These are phyloP conservation scores for Entoloma clypeatum DNA, from an alignment of 1,284 basidiomycete species.

Conservation along the genomic window DNA sequence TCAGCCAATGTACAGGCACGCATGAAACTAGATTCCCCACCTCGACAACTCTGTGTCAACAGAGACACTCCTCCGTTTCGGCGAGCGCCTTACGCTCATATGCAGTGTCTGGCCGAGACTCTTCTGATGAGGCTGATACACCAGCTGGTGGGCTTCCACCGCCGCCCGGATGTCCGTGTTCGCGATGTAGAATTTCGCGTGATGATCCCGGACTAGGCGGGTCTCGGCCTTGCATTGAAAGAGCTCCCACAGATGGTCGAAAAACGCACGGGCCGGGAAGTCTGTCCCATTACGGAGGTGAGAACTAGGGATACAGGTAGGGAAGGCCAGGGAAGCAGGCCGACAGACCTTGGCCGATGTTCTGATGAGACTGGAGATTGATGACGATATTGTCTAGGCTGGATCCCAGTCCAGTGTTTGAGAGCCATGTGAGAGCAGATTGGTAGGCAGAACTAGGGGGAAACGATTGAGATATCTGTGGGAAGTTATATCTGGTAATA, in stretches of 20 bases:
- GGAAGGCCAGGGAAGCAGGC: conserved; percentile 3
- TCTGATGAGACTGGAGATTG: conserved; percentile 48
- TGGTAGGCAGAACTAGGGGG: conserved; percentile 37
- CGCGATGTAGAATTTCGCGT: conserved; percentile 26
- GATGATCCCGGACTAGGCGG: conserved; percentile 20
- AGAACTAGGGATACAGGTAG: conserved; percentile 2
- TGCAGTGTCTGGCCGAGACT: conserved; percentile 35
- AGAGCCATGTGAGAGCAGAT: conserved; percentile 40
- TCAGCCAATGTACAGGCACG: conserved; percentile 1
- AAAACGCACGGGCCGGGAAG: conserved; percentile 50
- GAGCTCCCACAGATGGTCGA: conserved; percentile 46
- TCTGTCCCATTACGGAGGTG: conserved; percentile 30
- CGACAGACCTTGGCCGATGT: conserved; percentile 47
- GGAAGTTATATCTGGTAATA: background rate
- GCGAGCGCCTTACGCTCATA: conserved; percentile 38
- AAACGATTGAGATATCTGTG: conserved; percentile 1
- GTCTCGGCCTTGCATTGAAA: conserved; percentile 34
- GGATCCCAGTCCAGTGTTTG: conserved; percentile 22
- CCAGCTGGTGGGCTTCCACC: conserved; percentile 27
- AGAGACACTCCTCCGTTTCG: conserved; percentile 36
- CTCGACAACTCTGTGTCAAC: conserved; percentile 29
- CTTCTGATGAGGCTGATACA: conserved; percentile 30
- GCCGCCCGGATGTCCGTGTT: conserved; percentile 30
- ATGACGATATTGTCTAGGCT: conserved; percentile 35
- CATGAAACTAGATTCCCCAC: conserved; percentile 20